A percentile compares a stretch with the other conserved stretches of the same genome.
These are phyloP conservation scores for Porogramme epimiltina DNA, from an alignment of 1,284 basidiomycete species.

Conservation along the genomic window DNA sequence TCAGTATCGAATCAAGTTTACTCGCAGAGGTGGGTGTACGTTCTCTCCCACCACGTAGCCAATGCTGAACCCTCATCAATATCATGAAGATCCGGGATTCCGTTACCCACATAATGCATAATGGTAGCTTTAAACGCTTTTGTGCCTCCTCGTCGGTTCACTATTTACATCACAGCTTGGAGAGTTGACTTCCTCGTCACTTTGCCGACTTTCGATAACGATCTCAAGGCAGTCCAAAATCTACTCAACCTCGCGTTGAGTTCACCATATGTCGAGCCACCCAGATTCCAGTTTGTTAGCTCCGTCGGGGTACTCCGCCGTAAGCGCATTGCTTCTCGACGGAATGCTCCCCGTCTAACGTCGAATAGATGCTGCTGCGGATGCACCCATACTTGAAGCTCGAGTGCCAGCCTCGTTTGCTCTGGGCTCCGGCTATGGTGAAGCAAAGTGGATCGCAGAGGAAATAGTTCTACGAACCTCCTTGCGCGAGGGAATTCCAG, in stretches of 20 bases:
- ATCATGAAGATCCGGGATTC: constrained; percentile 19
- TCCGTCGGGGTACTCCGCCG: constrained; percentile 30
- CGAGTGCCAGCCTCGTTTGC: constrained; percentile 24
- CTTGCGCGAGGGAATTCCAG: constrained; percentile 24
- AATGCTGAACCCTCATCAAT: neutral
- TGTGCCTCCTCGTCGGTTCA: neutral
- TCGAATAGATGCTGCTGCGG: neutral
- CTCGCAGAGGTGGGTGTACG: constrained; percentile 31
- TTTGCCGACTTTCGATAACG: constrained; percentile 19
- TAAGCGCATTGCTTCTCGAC: constrained; percentile 2
- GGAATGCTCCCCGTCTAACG: neutral
- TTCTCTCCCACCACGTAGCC: neutral
- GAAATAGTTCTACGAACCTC: constrained; percentile 22
- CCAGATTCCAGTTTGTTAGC: constrained; percentile 31
- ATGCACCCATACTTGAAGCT: constrained; percentile 4
- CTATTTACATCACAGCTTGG: constrained; percentile 35
- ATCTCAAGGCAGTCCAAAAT: constrained; percentile 18
- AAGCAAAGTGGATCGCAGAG: constrained; percentile 44
- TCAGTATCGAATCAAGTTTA: constrained; percentile 30
- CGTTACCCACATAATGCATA: constrained; percentile 34
- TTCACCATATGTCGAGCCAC: constrained; percentile 17
- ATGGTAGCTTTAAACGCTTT: constrained; percentile 25
- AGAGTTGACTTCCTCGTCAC: constrained; percentile 36
- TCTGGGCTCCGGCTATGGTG: constrained; percentile 37
- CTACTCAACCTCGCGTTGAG: constrained; percentile 27